Evolutionary conservation across 257 asterid species (phyloP), one percentile per base, ranked within the genome.

Genomic region (Misopates orontium): DNA sequence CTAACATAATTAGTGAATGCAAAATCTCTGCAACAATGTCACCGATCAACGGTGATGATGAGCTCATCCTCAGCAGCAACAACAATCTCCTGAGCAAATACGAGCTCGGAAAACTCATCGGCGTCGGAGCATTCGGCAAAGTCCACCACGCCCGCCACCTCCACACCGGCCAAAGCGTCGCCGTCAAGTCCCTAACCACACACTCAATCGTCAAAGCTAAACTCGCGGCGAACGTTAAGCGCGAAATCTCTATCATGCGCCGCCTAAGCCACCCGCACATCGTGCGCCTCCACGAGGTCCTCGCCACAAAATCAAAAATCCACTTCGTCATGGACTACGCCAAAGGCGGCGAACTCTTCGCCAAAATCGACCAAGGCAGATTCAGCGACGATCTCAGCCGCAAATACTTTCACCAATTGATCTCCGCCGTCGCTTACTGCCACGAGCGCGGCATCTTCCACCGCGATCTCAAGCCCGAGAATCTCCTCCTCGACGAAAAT

Each of bases 361-460:
- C 86, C 0, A 85, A 85, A 66, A 66, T 89, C n/a, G 79, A 87
- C 5, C 83, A 72, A 24, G 91, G 94, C 56, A 67, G 90, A 23
- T 83, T 89, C 50, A 83, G 77, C 58, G 97, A 89, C 60, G 95
- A 83, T 68, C 87, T 89, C 69, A 72, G 93, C 79, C 95, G 95
- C 20, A 48, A 22, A 22, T 89, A 87, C 39, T 89, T 87, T 77
- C 95, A 83, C 62, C 97, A 89, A 51, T 65, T 89, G 24, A 77
- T 89, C 75, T 83, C 91, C 53, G 93, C 95, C 65, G 82, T 89
- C 54, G 84, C 73, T 0, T 85, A 81, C 69, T 89, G 97, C 73
- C 97, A 89, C 74, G 75, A 91, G 3, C 87, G 75, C 70, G 97
- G 97, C 68, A 81, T 89, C n/a, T 89, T 74, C 85, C 97, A 89